Percentiles rank a stretch among this genome's conserved stretches.
Conservation (phyloP, 176 grass and related monocot genomes). For the Paspalum notatum region DNA sequence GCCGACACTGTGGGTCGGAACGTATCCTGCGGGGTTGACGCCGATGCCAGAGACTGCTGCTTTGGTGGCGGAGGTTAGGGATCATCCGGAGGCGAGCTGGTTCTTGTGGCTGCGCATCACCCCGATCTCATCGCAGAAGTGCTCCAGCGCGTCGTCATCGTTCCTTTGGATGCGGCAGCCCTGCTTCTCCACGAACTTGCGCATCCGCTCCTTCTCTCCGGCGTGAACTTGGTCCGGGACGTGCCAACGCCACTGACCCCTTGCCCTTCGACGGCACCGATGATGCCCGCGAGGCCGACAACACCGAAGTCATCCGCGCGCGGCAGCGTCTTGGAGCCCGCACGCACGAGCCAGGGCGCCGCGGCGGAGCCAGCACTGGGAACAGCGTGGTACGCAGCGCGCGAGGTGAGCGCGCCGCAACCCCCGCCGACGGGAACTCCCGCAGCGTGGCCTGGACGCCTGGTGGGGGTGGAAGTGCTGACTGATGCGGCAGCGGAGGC, state of each 20-base stretch:
- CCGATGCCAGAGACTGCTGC: background rate
- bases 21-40: too few relatives aligned
- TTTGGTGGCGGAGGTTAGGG: background rate
- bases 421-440: conserved; percentile 28
- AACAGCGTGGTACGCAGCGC: conserved; percentile 27
- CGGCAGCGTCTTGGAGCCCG: conserved; percentile 74
- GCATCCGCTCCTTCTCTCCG: conserved; percentile 93
- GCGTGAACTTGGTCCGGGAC: conserved; percentile 80
- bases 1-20: background rate
- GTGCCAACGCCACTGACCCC: conserved; percentile 1
- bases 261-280: conserved; percentile 28
- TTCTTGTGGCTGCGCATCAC: conserved; percentile 98
- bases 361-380: conserved; percentile 4
- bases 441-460: conserved; percentile 55
- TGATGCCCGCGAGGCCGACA: conserved; percentile 25
- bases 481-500: background rate
- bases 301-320: conserved; percentile 59
- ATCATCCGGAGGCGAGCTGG: conserved; percentile 49
- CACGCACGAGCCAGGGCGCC: conserved; percentile 38
- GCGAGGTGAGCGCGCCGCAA: conserved; percentile 25
- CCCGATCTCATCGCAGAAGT: conserved; percentile 93
- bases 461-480: conserved; percentile 23
- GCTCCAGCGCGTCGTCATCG: conserved; percentile 80
- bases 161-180: conserved; percentile 87
- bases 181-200: conserved; percentile 75